Conservation (phyloP, 805 yeast genomes). For the Spathaspora hagerdaliae region DNA sequence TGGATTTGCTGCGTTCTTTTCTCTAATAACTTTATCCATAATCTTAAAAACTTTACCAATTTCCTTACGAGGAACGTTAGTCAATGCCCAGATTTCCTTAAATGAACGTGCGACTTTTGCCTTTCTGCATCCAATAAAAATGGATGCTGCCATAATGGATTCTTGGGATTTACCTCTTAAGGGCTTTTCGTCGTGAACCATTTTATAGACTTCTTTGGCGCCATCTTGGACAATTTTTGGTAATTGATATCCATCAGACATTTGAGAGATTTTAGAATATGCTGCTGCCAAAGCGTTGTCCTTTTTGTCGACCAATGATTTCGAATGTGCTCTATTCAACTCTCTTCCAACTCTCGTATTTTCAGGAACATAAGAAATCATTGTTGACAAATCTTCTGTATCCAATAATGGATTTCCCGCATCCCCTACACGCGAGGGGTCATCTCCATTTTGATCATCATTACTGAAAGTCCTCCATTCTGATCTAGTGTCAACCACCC, state of each 20-base stretch:
- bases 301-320: slow-evolving; percentile 77
- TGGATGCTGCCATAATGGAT: slow-evolving; percentile 94
- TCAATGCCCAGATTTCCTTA: slow-evolving; percentile 92
- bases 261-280: slow-evolving; percentile 84
- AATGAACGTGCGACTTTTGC: slow-evolving; percentile 93
- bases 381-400: slow-evolving; percentile 86
- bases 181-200: slow-evolving; percentile 82
- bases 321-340: slow-evolving; percentile 83
- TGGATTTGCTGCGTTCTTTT: slow-evolving; percentile 53
- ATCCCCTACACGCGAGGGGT: slow-evolving; percentile 98
- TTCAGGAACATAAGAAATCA: slow-evolving; percentile 83
- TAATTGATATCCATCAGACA: slow-evolving; percentile 94
- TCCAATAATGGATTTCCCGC: slow-evolving; percentile 91
- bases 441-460: slow-evolving; percentile 97
- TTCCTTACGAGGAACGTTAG: slow-evolving; percentile 90
- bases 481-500: slow-evolving; percentile 90
- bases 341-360: slow-evolving; percentile 87
- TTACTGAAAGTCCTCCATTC: slow-evolving; percentile 99
- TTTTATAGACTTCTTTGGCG: slow-evolving; percentile 91
- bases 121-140: slow-evolving; percentile 89
- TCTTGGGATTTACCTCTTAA: slow-evolving; percentile 90
- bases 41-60: slow-evolving; percentile 87
- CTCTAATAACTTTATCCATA: slow-evolving; percentile 58
- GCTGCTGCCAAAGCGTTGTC: slow-evolving; percentile 88
- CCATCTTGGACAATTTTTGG: slow-evolving; percentile 97